Base-by-base conservation (phyloP, 1,284 basidiomycete genomes). In the Apiotrichum sp. region DNA sequence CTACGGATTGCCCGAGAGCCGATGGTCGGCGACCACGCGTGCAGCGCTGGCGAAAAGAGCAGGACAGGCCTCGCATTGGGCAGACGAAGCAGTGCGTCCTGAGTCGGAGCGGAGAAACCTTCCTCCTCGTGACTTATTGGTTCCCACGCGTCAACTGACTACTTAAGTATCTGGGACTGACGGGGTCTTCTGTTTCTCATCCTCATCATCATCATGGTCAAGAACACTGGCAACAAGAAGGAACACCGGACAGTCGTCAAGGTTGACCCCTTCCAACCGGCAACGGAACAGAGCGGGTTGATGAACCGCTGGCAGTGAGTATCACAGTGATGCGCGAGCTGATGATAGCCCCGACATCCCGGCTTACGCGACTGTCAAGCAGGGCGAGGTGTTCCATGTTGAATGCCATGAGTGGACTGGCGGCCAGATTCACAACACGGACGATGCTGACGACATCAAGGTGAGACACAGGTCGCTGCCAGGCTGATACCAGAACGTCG, bases 391-490 rank as follows among this genome's bases (percentile, higher is more conserved):
- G 2, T 89, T 89, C 80, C 86, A 87, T 59, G 72, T 88, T 35
- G 82, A 88, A 74, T 87, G 85, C 59, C 80, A 87, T 83, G 85
- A 88, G 62, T 88, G 85, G 84, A 87, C 86, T 10, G 85, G 85
- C 16, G 84, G 84, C 0, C 57, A 55, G 50, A 55, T 88, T 49
- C 81, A 82, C 42, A 88, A 87, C 70, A 86, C 86, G 59, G 85
- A 88, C 63, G 79, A 83, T 83, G 63, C 50, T 9, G 64, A 68
- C 46, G 67, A 66, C 36, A 8, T 50, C 40, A 41, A 41, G 40
- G 40, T 41, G 11, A 16, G 40, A 7, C 40, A n/a, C 40, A 7
- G 43, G 52, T 53, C 29, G 60, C 57, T 44, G 82, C 73, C 39
- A 47, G 82, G 64, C 53, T 35, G 22, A 14, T 41, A 9, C 3